These are phyloP conservation scores for Sphagnum magellanicum DNA, from an alignment of 228 moss, liverwort and hornwort genomes.

Conservation along the genomic window DNA sequence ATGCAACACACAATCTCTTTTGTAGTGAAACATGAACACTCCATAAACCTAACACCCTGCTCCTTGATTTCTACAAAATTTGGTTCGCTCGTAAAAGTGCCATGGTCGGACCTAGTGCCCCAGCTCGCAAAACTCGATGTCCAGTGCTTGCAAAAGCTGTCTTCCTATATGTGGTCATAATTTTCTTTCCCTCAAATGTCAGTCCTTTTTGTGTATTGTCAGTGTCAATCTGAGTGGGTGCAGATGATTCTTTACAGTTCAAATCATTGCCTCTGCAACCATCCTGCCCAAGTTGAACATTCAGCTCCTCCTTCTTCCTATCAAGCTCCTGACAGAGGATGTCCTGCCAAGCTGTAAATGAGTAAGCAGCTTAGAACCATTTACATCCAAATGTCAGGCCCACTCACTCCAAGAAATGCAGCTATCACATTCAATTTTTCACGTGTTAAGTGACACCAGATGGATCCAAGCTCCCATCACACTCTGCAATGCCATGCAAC, in stretches of 20 bases:
- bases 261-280: not conserved
- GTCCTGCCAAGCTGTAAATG: constrained; percentile 53
- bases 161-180: too few species aligned
- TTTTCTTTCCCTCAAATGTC: too few species aligned
- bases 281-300: constrained; percentile 13
- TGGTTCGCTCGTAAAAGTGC: constrained; percentile 70
- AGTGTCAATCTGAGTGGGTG: not conserved
- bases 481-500: too few species aligned
- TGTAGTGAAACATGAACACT: too few species aligned
- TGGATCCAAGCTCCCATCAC: not conserved
- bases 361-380: too few species aligned
- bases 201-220: constrained; percentile 14
- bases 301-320: constrained; percentile 61
- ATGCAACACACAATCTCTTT: too few species aligned
- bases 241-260: not conserved
- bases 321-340: constrained; percentile 53
- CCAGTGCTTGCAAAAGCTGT: constrained; percentile 8
- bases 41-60: not conserved
- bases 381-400: not conserved
- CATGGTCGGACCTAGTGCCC: constrained; percentile 83
- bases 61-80: constrained; percentile 29
- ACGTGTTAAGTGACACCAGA: not conserved
- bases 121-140: constrained; percentile 55
- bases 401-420: not conserved
- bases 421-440: constrained; percentile 1